Evolutionary conservation across 176 grass and related monocot genomes (phyloP).

Genomic region (Secale cereale): DNA sequence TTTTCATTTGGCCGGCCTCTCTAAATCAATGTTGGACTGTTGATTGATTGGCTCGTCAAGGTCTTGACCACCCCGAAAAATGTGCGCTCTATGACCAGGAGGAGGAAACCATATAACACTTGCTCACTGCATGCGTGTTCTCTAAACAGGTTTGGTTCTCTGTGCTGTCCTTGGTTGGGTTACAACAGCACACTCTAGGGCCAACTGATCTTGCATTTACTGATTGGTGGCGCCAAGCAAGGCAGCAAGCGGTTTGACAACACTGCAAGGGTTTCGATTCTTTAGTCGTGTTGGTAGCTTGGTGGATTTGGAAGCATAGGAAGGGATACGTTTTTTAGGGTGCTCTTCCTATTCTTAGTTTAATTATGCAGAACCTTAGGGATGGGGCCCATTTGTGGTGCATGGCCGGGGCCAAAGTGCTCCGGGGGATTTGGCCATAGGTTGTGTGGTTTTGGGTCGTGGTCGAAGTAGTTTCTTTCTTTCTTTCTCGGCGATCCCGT

Average conservation of each 20-base stretch:
- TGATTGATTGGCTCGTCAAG: background rate
- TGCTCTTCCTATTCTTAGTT: too few species aligned
- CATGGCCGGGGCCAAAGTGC: too few species aligned
- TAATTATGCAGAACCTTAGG: too few species aligned
- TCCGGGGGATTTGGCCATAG: background rate
- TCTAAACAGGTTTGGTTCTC: background rate
- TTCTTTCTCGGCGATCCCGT: background rate
- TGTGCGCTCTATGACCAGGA: background rate
- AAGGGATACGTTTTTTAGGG: too few species aligned
- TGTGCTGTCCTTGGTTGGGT: background rate
- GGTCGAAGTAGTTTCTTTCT: background rate
- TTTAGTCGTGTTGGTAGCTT: too few species aligned
- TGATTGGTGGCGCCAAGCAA: background rate
- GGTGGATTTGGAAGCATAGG: too few species aligned
- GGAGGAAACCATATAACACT: background rate
- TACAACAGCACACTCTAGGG: background rate
- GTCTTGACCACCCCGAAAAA: background rate
- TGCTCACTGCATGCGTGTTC: background rate
- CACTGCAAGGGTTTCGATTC: background rate
- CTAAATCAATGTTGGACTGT: background rate
- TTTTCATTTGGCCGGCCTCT: background rate
- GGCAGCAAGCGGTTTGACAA: background rate
- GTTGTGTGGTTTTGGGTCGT: background rate
- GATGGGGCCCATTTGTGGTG: too few species aligned
- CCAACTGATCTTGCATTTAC: background rate